These are phyloP conservation scores for Leishmania gerbilli DNA, from an alignment of 208 protist species.

Conservation along the genomic window DNA sequence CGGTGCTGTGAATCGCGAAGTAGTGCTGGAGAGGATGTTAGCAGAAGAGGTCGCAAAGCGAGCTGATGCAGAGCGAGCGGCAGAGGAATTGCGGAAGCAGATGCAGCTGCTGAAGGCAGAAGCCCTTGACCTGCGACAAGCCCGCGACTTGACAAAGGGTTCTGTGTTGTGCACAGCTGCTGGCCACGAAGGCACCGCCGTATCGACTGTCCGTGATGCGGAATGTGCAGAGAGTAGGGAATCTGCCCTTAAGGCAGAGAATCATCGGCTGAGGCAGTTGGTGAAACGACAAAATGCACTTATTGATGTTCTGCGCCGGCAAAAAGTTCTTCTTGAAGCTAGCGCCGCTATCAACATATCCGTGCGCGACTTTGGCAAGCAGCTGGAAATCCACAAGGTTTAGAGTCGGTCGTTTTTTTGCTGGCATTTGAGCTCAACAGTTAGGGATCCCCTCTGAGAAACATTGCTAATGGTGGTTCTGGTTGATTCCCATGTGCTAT, in stretches of 20 bases:
- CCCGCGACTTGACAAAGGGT: too few relatives aligned
- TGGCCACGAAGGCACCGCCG: background rate
- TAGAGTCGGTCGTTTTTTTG: background rate
- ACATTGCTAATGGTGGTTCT: background rate
- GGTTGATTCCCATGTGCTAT: background rate
- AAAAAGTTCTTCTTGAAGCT: slow-evolving; percentile 94
- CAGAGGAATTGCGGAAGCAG: background rate
- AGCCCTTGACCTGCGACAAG: background rate
- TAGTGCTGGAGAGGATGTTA: background rate
- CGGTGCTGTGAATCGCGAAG: background rate
- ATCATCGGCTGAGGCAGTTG: slow-evolving; percentile 75
- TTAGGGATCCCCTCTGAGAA: background rate
- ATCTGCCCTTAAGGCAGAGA: slow-evolving; percentile 26
- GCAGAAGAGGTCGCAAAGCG: background rate
- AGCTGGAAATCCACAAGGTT: slow-evolving; percentile 14
- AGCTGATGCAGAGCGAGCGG: background rate
- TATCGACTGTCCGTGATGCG: background rate
- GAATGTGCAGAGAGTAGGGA: background rate
- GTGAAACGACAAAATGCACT: slow-evolving; percentile 92
- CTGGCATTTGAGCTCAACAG: background rate
- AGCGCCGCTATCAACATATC: slow-evolving; percentile 70
- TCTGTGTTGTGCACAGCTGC: too few relatives aligned
- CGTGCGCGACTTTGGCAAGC: slow-evolving; percentile 68
- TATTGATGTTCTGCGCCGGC: slow-evolving; percentile 92
- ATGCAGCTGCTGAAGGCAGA: background rate